Evolutionary conservation across 208 protist species (phyloP), one percentile per base, ranked within the genome.

Genomic region (Trypanosoma melophagium): DNA sequence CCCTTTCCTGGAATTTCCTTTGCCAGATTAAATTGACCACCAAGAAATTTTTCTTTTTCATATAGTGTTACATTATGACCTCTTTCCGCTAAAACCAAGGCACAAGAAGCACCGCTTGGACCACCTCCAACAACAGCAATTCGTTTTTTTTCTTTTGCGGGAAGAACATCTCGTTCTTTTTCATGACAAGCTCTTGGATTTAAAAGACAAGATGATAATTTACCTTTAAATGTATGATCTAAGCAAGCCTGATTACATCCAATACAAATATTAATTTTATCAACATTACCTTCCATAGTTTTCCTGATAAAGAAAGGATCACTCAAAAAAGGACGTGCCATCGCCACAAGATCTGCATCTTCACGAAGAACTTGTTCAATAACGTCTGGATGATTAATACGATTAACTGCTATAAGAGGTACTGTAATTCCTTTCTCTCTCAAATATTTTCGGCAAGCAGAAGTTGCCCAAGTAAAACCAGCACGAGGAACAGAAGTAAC

Each of bases 211-310:
- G 77, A 86, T 16, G 80, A 71, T 8, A 63, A 60, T 40, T 69
- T 60, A 49, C 59, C 57, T 25, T 42, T 44, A 67, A 96, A 94
- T 53, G 74, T 91, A 77, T 92, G 80, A 74, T 94, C 90, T 14
- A 96, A 71, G 56, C 90, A 96, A 16, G 90, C 90, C 74, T 96
- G 86, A 67, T 94, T 96, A 74, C 90, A 96, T 13, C 64, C 90
- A 62, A 96, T 96, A 84, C 90, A 96, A 13, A 89, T 87, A 80
- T 96, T 96, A 63, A 96, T 93, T 60, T 79, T 63, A n/a, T 80
- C 73, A 57, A 61, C 68, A 42, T 77, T 60, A 31, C 84, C 86
- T 35, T 75, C 67, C 19, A 42, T 60, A 0, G 77, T 73, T 72
- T 93, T 93, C 60, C 71, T 76, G 8, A 94, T 83, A 67, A 93